Evolutionary conservation across 305 asterid genomes (phyloP), one percentile per base, ranked within the genome.

Genomic region (Caryopteris hybrid): DNA sequence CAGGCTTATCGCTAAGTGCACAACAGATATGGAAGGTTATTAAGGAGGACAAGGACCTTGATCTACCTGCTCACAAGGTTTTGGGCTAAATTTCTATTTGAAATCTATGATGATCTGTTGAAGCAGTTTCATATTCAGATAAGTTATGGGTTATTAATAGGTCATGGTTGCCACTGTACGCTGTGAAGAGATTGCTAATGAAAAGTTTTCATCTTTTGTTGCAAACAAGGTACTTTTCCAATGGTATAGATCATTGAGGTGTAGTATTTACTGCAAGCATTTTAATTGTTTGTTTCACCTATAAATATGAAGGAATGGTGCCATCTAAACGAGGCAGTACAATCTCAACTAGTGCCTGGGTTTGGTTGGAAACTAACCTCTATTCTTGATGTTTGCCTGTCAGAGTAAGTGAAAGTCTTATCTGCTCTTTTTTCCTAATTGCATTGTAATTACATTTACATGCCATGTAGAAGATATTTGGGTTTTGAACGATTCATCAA

Each of bases 81-180:
- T 76, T 71, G 51, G 56, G 55, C 61, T 45, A 14, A 70, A 62
- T 64, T 36, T 50, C 63, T 38, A 68, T 62, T 60, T 52, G 45
- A 62, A 61, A 64, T 38, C 45, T 42, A 43, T 12, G 0, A 42
- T 61, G 27, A 34, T 52, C 46, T 51, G 29, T 58, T 60, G 62
- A 60, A 42, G 64, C 31, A 25, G 21, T 57, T 7, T 41, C 25
- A 58, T 33, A 61, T 69, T 73, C 75, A 61, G 52, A 39, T 58
- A 27, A 54, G 17, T 59, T 38, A 5, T 53, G 51, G 65, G 76
- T 34, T 48, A 43, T 68, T 69, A 54, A n/a, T 65, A 94, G 99
- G 99, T 94, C 64, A 94, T 91, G 99, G 98, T 94, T 73, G 99
- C 99, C 25, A 91, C 99, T 16, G 99, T 91, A 59, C 92, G 96